These are phyloP conservation scores for Lichtheimia ornata DNA, from an alignment of 371 early-diverging fungal genomes.

Conservation along the genomic window DNA sequence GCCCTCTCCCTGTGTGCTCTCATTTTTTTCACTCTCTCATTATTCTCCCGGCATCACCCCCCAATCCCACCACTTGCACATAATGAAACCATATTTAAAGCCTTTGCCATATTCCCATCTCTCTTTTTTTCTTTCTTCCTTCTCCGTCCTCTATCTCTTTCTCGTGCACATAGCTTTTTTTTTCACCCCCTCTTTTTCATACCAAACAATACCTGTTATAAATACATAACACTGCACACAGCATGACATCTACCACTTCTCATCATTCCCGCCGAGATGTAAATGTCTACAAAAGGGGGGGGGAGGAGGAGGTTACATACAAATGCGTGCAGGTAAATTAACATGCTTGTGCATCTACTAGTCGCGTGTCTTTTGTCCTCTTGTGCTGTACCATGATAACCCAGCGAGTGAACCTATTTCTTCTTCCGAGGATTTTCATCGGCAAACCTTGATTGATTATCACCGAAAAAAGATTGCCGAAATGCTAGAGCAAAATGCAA, in stretches of 20 bases:
- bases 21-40: too few species aligned
- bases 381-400: constrained; percentile 25
- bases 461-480: constrained; percentile 31
- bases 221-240: background rate
- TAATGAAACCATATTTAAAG: too few species aligned
- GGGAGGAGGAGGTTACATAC: too few species aligned
- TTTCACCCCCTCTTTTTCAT: background rate
- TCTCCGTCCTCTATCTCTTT: constrained; percentile 6
- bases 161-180: background rate
- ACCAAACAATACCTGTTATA: background rate
- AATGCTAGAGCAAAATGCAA: constrained; percentile 39
- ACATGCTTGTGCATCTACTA: constrained; percentile 2
- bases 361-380: constrained; percentile 19
- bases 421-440: constrained; percentile 9
- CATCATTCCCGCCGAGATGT: constrained; percentile 10
- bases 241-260: constrained; percentile 6
- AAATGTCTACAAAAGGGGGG: constrained; percentile 4
- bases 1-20: too few species aligned
- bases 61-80: too few species aligned
- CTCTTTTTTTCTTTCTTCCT: constrained; percentile 13
- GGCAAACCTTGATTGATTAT: constrained; percentile 30
- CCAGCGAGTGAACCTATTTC: constrained; percentile 12
- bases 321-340: constrained; percentile 2
- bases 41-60: too few species aligned
- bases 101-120: background rate